phyloP scores from a whole-genome alignment of 2,329 filamentous ascomycete species.

The Calcarisporium arbuscula region DNA sequence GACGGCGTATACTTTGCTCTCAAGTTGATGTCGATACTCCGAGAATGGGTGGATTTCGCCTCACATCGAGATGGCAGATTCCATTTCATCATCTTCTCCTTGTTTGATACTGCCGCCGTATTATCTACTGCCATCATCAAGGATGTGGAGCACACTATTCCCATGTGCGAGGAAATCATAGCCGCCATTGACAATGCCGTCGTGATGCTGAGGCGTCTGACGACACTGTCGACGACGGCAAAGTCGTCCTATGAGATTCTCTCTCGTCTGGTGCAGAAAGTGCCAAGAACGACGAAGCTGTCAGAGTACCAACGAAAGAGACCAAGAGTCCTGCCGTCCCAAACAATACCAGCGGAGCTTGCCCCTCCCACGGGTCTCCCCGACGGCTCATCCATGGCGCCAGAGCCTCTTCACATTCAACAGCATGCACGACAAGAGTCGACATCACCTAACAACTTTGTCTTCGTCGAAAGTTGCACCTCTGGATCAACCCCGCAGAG shows the following conservation, averaged over 20 bases:
- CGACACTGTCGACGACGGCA: conserved; percentile 24
- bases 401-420: too few relatives aligned
- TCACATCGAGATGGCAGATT: conserved; percentile 41
- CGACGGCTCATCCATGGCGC: too few relatives aligned
- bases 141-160: conserved; percentile 31
- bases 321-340: too few relatives aligned
- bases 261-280: conserved; percentile 19
- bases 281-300: conserved; percentile 16
- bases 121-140: conserved; percentile 45
- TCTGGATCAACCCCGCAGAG: neutral
- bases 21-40: conserved; percentile 32
- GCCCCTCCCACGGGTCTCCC: too few relatives aligned
- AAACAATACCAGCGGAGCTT: too few relatives aligned
- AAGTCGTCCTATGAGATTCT: conserved; percentile 29
- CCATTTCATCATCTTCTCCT: conserved; percentile 43
- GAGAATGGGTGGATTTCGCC: conserved; percentile 34
- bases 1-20: conserved; percentile 36
- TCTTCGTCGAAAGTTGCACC: neutral
- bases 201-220: conserved; percentile 23
- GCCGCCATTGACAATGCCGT: conserved; percentile 29
- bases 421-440: neutral
- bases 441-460: neutral
- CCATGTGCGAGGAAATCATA: conserved; percentile 31
- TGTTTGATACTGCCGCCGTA: conserved; percentile 44
- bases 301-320: too few relatives aligned